These are phyloP conservation scores for Candida alai DNA, from an alignment of 805 yeast genomes.

Conservation along the genomic window DNA sequence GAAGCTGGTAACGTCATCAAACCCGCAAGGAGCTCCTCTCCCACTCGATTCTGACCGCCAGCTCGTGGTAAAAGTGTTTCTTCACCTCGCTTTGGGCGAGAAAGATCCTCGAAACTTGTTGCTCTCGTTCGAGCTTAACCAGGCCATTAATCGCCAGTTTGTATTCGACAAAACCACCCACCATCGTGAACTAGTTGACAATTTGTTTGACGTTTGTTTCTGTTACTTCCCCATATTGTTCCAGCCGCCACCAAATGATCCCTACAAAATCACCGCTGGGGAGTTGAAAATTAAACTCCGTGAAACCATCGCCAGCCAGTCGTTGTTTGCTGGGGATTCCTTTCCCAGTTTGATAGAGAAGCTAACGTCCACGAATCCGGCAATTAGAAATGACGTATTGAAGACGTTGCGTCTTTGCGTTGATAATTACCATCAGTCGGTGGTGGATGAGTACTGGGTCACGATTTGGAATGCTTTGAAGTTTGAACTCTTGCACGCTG, in stretches of 20 bases:
- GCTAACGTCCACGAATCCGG: slow-evolving; percentile 67
- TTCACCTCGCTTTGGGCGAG: slow-evolving; percentile 77
- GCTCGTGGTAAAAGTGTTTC: slow-evolving; percentile 49
- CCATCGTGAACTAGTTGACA: slow-evolving; percentile 47
- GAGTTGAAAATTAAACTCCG: slow-evolving; percentile 66
- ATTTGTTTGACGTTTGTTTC: slow-evolving; percentile 81
- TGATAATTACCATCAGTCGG: slow-evolving; percentile 43
- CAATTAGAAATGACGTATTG: slow-evolving; percentile 72
- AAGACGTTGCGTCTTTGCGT: slow-evolving; percentile 58
- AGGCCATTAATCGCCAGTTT: slow-evolving; percentile 40
- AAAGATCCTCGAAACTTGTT: slow-evolving; percentile 91
- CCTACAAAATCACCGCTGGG: slow-evolving; percentile 72
- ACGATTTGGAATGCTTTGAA: slow-evolving; percentile 85
- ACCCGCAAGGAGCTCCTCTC: no score
- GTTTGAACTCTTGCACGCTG: slow-evolving; percentile 81
- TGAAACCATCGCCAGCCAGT: slow-evolving; percentile 56
- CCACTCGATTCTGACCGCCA: no score
- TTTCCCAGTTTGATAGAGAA: slow-evolving; percentile 79
- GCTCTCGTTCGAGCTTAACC: slow-evolving; percentile 58
- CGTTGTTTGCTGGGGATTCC: slow-evolving; percentile 64
- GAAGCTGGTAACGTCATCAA: no score
- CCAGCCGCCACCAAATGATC: slow-evolving; percentile 86
- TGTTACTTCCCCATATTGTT: slow-evolving; percentile 97
- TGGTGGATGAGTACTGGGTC: slow-evolving; percentile 59
- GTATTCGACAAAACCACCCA: slow-evolving; percentile 23